A percentile compares a stretch with the other conserved stretches of the same genome.
These are phyloP conservation scores for Tetracentron sinense DNA, from an alignment of 164 flowering plant species.

Conservation along the genomic window DNA sequence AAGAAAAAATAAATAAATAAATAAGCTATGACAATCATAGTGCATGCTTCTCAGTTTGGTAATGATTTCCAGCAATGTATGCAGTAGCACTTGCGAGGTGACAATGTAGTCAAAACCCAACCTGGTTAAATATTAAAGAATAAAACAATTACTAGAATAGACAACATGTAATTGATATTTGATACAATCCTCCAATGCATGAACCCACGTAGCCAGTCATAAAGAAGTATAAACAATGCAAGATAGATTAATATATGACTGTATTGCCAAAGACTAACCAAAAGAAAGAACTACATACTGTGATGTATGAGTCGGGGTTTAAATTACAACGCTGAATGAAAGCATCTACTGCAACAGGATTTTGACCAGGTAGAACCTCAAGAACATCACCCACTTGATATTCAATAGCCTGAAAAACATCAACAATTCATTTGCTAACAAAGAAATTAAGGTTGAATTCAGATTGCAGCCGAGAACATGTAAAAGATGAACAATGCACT, in stretches of 20 bases:
- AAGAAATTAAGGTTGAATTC: slow-evolving; percentile 1
- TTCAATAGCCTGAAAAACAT: slow-evolving; percentile 42
- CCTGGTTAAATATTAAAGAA: background rate
- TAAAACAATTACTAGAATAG: no score
- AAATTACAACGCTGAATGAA: slow-evolving; percentile 75
- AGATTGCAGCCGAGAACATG: background rate
- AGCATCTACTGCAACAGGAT: slow-evolving; percentile 67
- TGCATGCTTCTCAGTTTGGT: no score
- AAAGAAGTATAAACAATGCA: background rate
- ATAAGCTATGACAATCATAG: no score
- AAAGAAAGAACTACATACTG: slow-evolving; percentile 40
- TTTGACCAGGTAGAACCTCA: slow-evolving; percentile 82
- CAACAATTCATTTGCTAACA: background rate
- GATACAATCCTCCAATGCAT: background rate
- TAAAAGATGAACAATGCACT: background rate
- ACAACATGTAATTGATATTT: background rate
- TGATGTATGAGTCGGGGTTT: slow-evolving; percentile 66
- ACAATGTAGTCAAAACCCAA: no score
- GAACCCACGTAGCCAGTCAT: background rate
- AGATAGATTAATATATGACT: background rate
- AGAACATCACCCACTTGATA: slow-evolving; percentile 88
- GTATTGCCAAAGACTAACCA: background rate
- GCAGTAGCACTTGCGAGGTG: no score
- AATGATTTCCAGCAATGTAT: no score
- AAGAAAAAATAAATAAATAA: no score